These are phyloP conservation scores for Aspergillus funiculosus DNA, from an alignment of 495 filamentous ascomycete genomes.

Conservation along the genomic window DNA sequence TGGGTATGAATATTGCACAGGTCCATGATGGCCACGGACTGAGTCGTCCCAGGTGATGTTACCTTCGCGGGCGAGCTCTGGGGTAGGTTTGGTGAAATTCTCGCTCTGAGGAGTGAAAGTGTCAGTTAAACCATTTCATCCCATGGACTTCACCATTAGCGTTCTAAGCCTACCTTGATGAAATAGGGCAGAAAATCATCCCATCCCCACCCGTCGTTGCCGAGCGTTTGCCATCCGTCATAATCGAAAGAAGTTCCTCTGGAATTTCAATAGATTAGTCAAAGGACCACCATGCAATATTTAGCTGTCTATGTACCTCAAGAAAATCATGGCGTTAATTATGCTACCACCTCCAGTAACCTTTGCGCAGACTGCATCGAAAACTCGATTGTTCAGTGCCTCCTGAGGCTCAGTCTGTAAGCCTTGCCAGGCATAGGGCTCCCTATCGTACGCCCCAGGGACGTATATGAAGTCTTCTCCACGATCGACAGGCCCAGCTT, in stretches of 20 bases:
- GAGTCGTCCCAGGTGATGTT: slow-evolving; percentile 1
- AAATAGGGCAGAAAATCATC: not conserved
- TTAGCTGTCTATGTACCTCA: not conserved
- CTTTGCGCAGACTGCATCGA: not conserved
- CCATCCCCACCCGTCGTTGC: slow-evolving; percentile 1
- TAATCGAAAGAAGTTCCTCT: not conserved
- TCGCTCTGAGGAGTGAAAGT: not conserved
- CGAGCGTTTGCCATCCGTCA: not conserved
- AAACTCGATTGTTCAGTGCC: slow-evolving; percentile 1
- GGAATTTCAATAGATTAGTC: not conserved
- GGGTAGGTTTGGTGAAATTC: slow-evolving; percentile 2
- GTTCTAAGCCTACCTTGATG: not conserved
- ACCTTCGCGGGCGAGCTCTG: not conserved
- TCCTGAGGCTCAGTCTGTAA: not conserved
- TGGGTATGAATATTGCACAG: not conserved
- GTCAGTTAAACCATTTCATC: not conserved
- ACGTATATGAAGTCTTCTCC: not conserved
- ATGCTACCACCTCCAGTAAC: not conserved
- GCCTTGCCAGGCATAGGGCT: not conserved
- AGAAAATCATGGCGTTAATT: not conserved
- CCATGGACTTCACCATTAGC: not conserved
- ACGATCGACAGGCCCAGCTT: not conserved
- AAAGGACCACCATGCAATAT: not conserved
- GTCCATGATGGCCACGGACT: not conserved
- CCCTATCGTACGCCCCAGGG: not conserved